A percentile compares a stretch with the other conserved stretches of the same genome.
phyloP scores from a whole-genome alignment of 2,329 filamentous ascomycete genomes.

The Neofusicoccum laricinum region DNA sequence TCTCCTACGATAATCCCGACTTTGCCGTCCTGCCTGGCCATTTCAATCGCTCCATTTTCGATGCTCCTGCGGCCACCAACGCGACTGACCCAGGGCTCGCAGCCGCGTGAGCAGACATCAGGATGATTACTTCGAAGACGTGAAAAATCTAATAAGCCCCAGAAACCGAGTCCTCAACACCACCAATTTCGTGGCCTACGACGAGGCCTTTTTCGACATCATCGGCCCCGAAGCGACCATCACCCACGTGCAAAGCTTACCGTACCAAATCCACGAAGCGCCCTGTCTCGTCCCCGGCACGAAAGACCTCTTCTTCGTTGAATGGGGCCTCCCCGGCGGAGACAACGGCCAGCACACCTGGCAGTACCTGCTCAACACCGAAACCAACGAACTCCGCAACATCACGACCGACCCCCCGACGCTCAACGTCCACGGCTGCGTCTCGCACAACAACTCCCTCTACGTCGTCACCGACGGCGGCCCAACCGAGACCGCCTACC shows the following conservation, averaged over 20 bases:
- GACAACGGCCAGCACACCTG: slow-evolving; percentile 19
- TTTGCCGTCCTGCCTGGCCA: slow-evolving; percentile 14
- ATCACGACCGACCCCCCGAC: slow-evolving; percentile 19
- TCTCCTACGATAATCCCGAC: slow-evolving; percentile 16
- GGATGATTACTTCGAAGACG: neutral
- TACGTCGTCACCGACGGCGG: slow-evolving; percentile 21
- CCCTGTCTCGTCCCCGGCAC: slow-evolving; percentile 18
- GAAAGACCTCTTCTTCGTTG: slow-evolving; percentile 19
- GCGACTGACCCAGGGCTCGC: slow-evolving; percentile 4
- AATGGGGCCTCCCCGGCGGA: slow-evolving; percentile 20
- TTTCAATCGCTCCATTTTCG: slow-evolving; percentile 18
- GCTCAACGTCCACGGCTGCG: slow-evolving; percentile 18
- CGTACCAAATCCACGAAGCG: slow-evolving; percentile 20
- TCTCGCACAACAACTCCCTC: slow-evolving; percentile 8
- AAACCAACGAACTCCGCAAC: slow-evolving; percentile 16
- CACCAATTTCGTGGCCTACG: slow-evolving; percentile 22
- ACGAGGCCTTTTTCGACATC: slow-evolving; percentile 20
- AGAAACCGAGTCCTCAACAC: slow-evolving; percentile 18
- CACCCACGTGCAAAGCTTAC: slow-evolving; percentile 18
- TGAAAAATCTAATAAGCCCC: neutral
- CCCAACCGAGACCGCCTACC: slow-evolving; percentile 9
- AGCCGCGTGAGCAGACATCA: neutral
- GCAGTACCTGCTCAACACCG: slow-evolving; percentile 19
- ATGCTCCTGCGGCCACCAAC: slow-evolving; percentile 14
- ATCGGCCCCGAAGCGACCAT: slow-evolving; percentile 18